These are phyloP conservation scores for Geranomyces variabilis DNA, from an alignment of 192 early-diverging fungal species.

Conservation along the genomic window DNA sequence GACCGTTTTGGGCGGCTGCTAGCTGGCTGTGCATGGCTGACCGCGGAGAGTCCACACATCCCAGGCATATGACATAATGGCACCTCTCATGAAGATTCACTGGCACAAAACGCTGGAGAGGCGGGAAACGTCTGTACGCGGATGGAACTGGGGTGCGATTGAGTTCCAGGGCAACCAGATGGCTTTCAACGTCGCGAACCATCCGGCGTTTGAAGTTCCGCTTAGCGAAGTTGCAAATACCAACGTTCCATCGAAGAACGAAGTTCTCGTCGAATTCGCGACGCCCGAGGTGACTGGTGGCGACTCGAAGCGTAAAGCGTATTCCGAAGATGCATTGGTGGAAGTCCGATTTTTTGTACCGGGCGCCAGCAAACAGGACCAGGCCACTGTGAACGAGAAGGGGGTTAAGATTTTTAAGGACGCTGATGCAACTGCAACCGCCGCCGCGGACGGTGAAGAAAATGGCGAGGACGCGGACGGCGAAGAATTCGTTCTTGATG, in stretches of 20 bases:
- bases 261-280: slow-evolving; percentile 90
- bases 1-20: too few species aligned
- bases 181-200: slow-evolving; percentile 81
- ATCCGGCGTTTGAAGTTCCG: slow-evolving; percentile 90
- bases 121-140: slow-evolving; percentile 84
- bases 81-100: slow-evolving; percentile 65
- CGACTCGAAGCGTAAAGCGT: slow-evolving; percentile 55
- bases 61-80: slow-evolving; percentile 83
- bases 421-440: slow-evolving; percentile 43
- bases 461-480: slow-evolving; percentile 40
- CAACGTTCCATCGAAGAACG: slow-evolving; percentile 81
- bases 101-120: slow-evolving; percentile 78
- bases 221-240: slow-evolving; percentile 85
- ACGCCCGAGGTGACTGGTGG: slow-evolving; percentile 57
- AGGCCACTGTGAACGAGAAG: slow-evolving; percentile 55
- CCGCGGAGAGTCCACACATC: not conserved
- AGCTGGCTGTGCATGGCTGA: too few species aligned
- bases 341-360: slow-evolving; percentile 94
- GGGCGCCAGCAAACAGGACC: slow-evolving; percentile 65
- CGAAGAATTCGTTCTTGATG: slow-evolving; percentile 50
- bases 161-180: slow-evolving; percentile 67
- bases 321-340: slow-evolving; percentile 76
- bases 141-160: slow-evolving; percentile 93
- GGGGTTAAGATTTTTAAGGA: slow-evolving; percentile 44
- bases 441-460: slow-evolving; percentile 45